These are phyloP conservation scores for Leucosporidium scottii DNA, from an alignment of 768 basidiomycete species.

Conservation along the genomic window DNA sequence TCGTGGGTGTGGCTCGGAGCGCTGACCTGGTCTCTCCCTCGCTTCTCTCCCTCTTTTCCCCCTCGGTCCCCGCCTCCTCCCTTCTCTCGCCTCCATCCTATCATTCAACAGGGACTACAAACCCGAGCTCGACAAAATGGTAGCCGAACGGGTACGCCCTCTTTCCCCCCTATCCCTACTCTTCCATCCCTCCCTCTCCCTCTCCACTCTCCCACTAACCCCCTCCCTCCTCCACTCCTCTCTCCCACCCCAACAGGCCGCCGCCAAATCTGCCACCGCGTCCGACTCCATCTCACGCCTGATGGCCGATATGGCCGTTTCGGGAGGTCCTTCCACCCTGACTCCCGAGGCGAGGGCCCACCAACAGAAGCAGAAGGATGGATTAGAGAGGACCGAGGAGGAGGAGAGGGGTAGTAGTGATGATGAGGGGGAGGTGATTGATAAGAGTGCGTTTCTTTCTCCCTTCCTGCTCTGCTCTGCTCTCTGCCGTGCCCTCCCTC, in stretches of 20 bases:
- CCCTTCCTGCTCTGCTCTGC: too few species aligned
- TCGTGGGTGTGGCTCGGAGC: neutral
- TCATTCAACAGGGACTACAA: conserved; percentile 78
- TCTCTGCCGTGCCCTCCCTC: too few species aligned
- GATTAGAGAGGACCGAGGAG: conserved; percentile 23
- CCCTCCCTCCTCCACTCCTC: neutral
- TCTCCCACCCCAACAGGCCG: neutral
- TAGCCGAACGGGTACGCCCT: conserved; percentile 39
- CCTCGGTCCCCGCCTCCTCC: neutral
- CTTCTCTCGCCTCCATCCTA: too few species aligned
- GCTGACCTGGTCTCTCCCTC: too few species aligned
- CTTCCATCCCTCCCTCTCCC: too few species aligned
- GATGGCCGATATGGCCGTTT: conserved; percentile 67
- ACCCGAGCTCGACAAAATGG: conserved; percentile 72
- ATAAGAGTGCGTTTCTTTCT: conserved; percentile 16
- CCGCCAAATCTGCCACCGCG: conserved; percentile 54
- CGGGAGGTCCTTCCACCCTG: neutral
- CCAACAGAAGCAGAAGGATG: neutral
- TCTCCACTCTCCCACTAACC: neutral
- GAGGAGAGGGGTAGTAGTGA: conserved; percentile 20
- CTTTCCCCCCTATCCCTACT: neutral
- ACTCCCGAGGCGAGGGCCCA: too few species aligned
- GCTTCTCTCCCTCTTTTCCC: neutral
- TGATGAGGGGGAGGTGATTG: conserved; percentile 32
- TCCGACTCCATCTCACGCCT: conserved; percentile 68